phyloP scores from a whole-genome alignment of 495 filamentous ascomycete genomes.

The Aspergillus haitiensis region DNA sequence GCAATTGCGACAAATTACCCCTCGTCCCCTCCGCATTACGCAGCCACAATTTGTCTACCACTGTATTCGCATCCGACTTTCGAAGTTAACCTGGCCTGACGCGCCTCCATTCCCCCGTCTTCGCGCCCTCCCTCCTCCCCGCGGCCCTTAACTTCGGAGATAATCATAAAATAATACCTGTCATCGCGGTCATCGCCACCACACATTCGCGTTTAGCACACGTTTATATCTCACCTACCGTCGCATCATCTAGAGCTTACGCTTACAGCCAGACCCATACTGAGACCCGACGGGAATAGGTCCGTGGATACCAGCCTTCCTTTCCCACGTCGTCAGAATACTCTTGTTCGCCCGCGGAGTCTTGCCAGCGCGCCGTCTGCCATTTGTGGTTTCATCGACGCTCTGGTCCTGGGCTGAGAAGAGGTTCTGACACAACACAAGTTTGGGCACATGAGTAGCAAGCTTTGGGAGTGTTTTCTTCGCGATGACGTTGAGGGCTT shows the following conservation, averaged over 20 bases:
- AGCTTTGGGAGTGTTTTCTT: slow-evolving; percentile 93
- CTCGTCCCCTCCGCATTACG: slow-evolving; percentile 3
- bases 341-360: slow-evolving; percentile 44
- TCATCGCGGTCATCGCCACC: slow-evolving; percentile 29
- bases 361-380: slow-evolving; percentile 87
- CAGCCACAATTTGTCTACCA: not conserved
- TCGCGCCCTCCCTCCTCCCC: slow-evolving; percentile 11
- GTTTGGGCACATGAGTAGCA: slow-evolving; percentile 83
- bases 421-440: slow-evolving; percentile 49
- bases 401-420: slow-evolving; percentile 64
- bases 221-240: slow-evolving; percentile 4
- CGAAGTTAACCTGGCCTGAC: not conserved
- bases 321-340: slow-evolving; percentile 29
- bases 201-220: slow-evolving; percentile 19
- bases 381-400: slow-evolving; percentile 80
- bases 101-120: slow-evolving; percentile 1
- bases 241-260: not conserved
- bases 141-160: slow-evolving; percentile 20
- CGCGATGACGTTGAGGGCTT: slow-evolving; percentile 95
- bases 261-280: not conserved
- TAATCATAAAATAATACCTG: slow-evolving; percentile 10
- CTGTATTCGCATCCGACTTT: slow-evolving; percentile 14
- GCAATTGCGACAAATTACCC: not conserved
- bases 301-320: slow-evolving; percentile 18
- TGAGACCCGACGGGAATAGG: slow-evolving; percentile 16